Base-by-base conservation (phyloP, 768 basidiomycete species). In the Xerocomellus amylosporus region DNA sequence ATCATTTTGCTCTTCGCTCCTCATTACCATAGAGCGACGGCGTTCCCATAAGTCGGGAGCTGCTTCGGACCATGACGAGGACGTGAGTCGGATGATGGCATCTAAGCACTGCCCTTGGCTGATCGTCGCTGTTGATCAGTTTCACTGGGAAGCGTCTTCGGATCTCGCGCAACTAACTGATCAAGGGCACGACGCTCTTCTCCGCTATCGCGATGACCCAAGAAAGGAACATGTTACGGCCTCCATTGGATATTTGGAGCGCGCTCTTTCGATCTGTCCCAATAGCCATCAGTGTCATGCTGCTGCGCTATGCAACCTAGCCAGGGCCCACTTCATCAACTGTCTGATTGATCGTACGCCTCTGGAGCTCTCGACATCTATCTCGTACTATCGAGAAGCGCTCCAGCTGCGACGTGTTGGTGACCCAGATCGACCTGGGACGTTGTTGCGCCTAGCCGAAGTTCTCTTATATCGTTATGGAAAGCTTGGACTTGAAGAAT, bases 281-380 rank as follows among this genome's bases (percentile, higher is more conserved):
- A 2, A 14, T 2, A 38, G 26, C 7, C 26, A 57, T 26, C 36
- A 19, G 8, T 22, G 40, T 38, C 43, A 17, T 10, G 49, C 53
- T 3, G 51, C 45, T 17, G 55, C 30, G 1, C 37, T 58, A 2
- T 60, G 15, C 14, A 64, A 64, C 31, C 44, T 60, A 3, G 62
- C 53, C 5, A 43, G 8, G 1, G 52, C 46, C 15, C 3, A 44
- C 1, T 53, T 47, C 17, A 40, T 50, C 31, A 26, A 10, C 4
- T 54, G 28, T 7, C 55, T 49, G 20, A 19, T 39, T 8, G 26
- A 39, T 5, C 31, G 30, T 7, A 19, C n/a, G 5, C 37, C 13
- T 8, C 3, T 3, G 4, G 14, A 26, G 5, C 34, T 48, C 20
- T 24, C 44, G 1, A 14, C 24, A 1, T 17, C 60, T 31, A 60